Conservation (phyloP, 176 grass and related monocot genomes). For the Lolium rigidum region DNA sequence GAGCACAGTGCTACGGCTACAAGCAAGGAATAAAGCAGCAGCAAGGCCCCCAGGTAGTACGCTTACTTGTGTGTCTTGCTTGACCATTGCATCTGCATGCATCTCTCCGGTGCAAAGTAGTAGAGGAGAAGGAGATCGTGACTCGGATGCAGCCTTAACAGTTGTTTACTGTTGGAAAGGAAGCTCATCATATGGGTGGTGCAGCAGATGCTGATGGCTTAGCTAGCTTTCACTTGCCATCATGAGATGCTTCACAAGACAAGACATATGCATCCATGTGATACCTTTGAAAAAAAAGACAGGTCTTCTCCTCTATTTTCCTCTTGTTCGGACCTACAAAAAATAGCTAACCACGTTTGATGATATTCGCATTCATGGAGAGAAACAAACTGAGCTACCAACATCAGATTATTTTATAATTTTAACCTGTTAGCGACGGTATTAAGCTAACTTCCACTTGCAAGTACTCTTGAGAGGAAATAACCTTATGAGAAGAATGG, state of each 20-base stretch:
- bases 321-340: not conserved
- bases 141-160: slow-evolving; percentile 32
- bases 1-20: slow-evolving; percentile 35
- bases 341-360: not conserved
- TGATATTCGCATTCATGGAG: not conserved
- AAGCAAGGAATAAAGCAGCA: slow-evolving; percentile 67
- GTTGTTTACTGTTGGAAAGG: slow-evolving; percentile 47
- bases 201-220: slow-evolving; percentile 36
- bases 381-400: not conserved
- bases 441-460: not conserved
- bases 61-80: slow-evolving; percentile 20
- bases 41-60: slow-evolving; percentile 25
- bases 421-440: not conserved
- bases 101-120: slow-evolving; percentile 29
- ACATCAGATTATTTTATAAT: not conserved
- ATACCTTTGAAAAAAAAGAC: slow-evolving; percentile 25
- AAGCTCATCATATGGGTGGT: slow-evolving; percentile 43
- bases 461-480: not conserved
- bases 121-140: slow-evolving; percentile 7
- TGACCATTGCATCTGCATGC: slow-evolving; percentile 21
- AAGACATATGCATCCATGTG: slow-evolving; percentile 44
- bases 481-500: not conserved
- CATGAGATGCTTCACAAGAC: slow-evolving; percentile 47
- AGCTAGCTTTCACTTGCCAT: slow-evolving; percentile 53
- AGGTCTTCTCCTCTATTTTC: not conserved